A percentile compares a stretch with the other conserved stretches of the same genome.
Evolutionary conservation across 2,329 filamentous ascomycete species (phyloP).

Genomic region (Dactylellina cionopaga): DNA sequence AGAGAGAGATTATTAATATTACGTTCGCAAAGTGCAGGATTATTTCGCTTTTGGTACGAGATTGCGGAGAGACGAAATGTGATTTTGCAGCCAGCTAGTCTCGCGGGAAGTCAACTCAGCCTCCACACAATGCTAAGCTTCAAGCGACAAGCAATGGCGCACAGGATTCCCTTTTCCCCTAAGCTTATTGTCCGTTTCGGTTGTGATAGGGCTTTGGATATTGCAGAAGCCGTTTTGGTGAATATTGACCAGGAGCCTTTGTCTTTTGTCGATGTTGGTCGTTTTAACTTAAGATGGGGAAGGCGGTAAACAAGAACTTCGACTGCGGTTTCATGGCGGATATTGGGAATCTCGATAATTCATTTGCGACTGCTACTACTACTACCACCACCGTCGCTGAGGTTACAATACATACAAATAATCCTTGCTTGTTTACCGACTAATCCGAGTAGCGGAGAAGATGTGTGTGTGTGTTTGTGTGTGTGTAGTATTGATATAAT

Average conservation of each 20-base stretch:
- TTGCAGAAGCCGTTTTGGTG: constrained; percentile 1
- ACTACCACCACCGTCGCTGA: too few relatives aligned
- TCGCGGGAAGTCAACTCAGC: constrained; percentile 39
- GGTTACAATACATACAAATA: too few relatives aligned
- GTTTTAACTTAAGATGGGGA: too few relatives aligned
- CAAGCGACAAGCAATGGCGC: constrained; percentile 51
- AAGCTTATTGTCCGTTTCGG: background rate
- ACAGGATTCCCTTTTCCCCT: constrained; percentile 16
- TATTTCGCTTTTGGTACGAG: constrained; percentile 47
- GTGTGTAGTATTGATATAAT: background rate
- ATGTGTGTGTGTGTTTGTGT: background rate
- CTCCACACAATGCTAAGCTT: constrained; percentile 47
- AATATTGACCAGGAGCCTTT: background rate
- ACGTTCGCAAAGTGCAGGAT: too few relatives aligned
- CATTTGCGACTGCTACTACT: too few relatives aligned
- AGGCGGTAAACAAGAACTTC: constrained; percentile 6
- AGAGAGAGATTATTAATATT: too few relatives aligned
- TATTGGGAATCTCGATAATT: too few relatives aligned
- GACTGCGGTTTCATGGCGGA: constrained; percentile 6
- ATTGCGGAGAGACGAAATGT: constrained; percentile 41
- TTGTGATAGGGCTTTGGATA: background rate
- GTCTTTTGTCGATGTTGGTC: constrained; percentile 13
- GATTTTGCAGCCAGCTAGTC: constrained; percentile 38
- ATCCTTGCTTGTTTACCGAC: constrained; percentile 36
- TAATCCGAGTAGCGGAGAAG: background rate